Percentiles rank a stretch among this genome's conserved stretches.
Conservation (phyloP, 306 rosid species). For the Citrullus mucosospermus region DNA sequence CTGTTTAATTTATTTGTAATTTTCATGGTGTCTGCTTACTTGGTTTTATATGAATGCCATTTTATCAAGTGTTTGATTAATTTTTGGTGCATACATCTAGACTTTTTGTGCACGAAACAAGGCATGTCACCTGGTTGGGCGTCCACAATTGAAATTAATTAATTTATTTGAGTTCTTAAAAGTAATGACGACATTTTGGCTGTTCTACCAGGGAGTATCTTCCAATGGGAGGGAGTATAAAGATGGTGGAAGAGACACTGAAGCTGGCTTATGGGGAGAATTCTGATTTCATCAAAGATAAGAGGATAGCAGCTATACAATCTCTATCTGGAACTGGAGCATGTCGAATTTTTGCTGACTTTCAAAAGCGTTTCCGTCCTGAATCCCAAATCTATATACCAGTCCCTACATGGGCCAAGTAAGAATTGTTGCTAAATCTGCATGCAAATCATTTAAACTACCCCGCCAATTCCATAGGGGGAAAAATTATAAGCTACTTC, state of each 20-base stretch:
- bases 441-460: background rate
- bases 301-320: conserved; percentile 88
- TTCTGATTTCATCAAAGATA: conserved; percentile 70
- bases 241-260: conserved; percentile 79
- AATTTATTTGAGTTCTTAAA: background rate
- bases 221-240: conserved; percentile 82
- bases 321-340: conserved; percentile 97
- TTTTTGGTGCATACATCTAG: background rate
- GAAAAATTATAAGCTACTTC: background rate
- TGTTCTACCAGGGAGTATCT: conserved; percentile 72
- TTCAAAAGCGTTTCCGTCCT: conserved; percentile 83
- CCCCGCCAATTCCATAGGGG: background rate
- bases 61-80: background rate
- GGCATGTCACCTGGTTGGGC: background rate
- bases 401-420: conserved; percentile 91
- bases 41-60: background rate
- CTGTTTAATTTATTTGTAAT: background rate
- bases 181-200: background rate
- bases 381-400: conserved; percentile 75
- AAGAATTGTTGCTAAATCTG: conserved; percentile 15
- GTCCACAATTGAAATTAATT: background rate
- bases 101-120: background rate
- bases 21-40: background rate
- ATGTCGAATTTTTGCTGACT: conserved; percentile 83
- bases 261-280: conserved; percentile 89